A percentile compares a stretch with the other conserved stretches of the same genome.
Conservation (phyloP, 805 yeast species). For the Pichia deserticola region DNA sequence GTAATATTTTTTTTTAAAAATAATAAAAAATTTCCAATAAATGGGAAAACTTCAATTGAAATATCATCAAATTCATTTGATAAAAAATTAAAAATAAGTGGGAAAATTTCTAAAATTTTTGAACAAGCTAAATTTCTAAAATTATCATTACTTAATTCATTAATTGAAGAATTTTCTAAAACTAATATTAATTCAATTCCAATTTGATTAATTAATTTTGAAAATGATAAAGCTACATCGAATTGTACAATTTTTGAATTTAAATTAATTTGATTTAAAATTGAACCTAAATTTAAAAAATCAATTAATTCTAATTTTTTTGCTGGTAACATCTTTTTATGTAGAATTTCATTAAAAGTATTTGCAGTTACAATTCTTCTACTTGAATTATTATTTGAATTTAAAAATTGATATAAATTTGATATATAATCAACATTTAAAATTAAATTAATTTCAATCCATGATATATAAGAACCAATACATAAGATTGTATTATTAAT, state of each 20-base stretch:
- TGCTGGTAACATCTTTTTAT: slow-evolving; percentile 50
- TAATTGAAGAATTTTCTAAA: slow-evolving; percentile 41
- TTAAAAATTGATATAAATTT: slow-evolving; percentile 51
- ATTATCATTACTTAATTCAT: slow-evolving; percentile 32
- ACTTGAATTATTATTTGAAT: slow-evolving; percentile 23
- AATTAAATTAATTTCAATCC: slow-evolving; percentile 83
- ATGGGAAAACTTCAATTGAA: slow-evolving; percentile 73
- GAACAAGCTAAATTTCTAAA: slow-evolving; percentile 31
- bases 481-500: slow-evolving; percentile 52
- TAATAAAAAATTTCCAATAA: slow-evolving; percentile 65
- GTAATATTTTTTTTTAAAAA: slow-evolving; percentile 52
- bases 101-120: slow-evolving; percentile 58
- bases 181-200: slow-evolving; percentile 71
- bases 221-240: slow-evolving; percentile 64
- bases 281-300: slow-evolving; percentile 57
- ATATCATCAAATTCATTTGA: slow-evolving; percentile 86
- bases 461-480: slow-evolving; percentile 81
- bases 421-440: slow-evolving; percentile 52
- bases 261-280: slow-evolving; percentile 34
- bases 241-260: slow-evolving; percentile 42
- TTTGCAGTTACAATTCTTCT: slow-evolving; percentile 53
- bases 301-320: slow-evolving; percentile 59
- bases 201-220: slow-evolving; percentile 65
- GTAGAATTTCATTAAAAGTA: slow-evolving; percentile 45
- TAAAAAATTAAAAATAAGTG: slow-evolving; percentile 62